A percentile compares a stretch with the other conserved stretches of the same genome.
These are phyloP conservation scores for Takashimella tepidaria DNA, from an alignment of 1,284 basidiomycete genomes.

Conservation along the genomic window DNA sequence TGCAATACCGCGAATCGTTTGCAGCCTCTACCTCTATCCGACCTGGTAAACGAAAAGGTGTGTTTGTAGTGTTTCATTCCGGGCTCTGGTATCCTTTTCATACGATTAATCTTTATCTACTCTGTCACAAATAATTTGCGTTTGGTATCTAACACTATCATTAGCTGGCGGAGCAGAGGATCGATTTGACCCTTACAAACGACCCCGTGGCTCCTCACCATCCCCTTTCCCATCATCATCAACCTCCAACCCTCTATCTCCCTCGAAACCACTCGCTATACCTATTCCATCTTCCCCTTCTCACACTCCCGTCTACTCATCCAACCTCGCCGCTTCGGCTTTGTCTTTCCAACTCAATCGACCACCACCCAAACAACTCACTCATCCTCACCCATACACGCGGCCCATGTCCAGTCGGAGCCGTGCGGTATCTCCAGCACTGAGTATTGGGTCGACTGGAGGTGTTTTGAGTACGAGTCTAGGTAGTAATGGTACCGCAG, in stretches of 20 bases:
- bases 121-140: too few species aligned
- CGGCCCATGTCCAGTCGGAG: slow-evolving; percentile 35
- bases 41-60: slow-evolving; percentile 43
- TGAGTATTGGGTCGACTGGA: slow-evolving; percentile 36
- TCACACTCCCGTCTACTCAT: slow-evolving; percentile 26
- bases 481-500: slow-evolving; percentile 13
- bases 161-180: slow-evolving; percentile 33
- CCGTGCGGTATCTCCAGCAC: slow-evolving; percentile 38
- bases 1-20: slow-evolving; percentile 41
- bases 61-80: slow-evolving; percentile 1
- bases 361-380: slow-evolving; percentile 1
- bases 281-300: slow-evolving; percentile 39
- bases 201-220: slow-evolving; percentile 39
- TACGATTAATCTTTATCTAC: background rate
- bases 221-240: slow-evolving; percentile 23
- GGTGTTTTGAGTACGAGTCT: slow-evolving; percentile 30
- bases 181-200: slow-evolving; percentile 46
- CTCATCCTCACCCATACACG: slow-evolving; percentile 29
- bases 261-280: slow-evolving; percentile 27
- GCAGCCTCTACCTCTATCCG: slow-evolving; percentile 29
- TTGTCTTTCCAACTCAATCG: slow-evolving; percentile 7
- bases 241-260: slow-evolving; percentile 30
- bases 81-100: background rate
- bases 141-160: too few species aligned
- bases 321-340: slow-evolving; percentile 18